These are phyloP conservation scores for Cucurbita maxima DNA, from an alignment of 306 rosid genomes.

Conservation along the genomic window DNA sequence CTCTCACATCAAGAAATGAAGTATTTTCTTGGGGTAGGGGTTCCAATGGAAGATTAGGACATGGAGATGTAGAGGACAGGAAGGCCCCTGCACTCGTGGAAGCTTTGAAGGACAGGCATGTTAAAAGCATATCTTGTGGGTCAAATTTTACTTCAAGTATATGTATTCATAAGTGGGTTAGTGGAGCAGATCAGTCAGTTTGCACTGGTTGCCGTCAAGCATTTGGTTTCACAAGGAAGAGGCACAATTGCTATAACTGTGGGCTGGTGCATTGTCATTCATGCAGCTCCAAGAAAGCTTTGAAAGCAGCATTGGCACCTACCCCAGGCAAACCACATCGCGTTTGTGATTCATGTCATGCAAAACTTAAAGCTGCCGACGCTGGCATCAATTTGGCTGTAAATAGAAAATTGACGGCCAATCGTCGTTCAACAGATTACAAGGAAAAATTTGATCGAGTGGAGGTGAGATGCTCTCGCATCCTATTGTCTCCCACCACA, in stretches of 20 bases:
- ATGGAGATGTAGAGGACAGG: conserved; percentile 58
- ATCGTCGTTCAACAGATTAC: conserved; percentile 31
- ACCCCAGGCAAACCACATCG: conserved; percentile 96
- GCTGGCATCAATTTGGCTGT: conserved; percentile 16
- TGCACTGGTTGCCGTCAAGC: conserved; percentile 90
- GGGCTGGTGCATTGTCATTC: conserved; percentile 88
- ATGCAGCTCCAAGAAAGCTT: conserved; percentile 85
- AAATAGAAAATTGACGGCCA: conserved; percentile 24
- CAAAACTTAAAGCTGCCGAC: conserved; percentile 61
- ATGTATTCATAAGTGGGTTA: conserved; percentile 88
- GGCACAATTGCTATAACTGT: conserved; percentile 89
- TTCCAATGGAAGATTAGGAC: conserved; percentile 90
- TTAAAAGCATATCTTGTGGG: conserved; percentile 73
- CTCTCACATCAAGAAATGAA: conserved; percentile 83
- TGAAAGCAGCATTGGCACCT: conserved; percentile 80
- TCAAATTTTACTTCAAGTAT: conserved; percentile 67
- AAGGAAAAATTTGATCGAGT: conserved; percentile 32
- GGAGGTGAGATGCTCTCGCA: conserved; percentile 44
- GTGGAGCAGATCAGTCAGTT: conserved; percentile 84
- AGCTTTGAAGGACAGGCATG: conserved; percentile 70
- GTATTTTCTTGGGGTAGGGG: conserved; percentile 95
- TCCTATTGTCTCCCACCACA: conserved; percentile 45
- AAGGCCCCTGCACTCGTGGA: conserved; percentile 71
- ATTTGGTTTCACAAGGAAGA: conserved; percentile 86
- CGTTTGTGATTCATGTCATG: conserved; percentile 74